Evolutionary conservation across 2,329 filamentous ascomycete species (phyloP).

Genomic region (Scorias spongiosa): DNA sequence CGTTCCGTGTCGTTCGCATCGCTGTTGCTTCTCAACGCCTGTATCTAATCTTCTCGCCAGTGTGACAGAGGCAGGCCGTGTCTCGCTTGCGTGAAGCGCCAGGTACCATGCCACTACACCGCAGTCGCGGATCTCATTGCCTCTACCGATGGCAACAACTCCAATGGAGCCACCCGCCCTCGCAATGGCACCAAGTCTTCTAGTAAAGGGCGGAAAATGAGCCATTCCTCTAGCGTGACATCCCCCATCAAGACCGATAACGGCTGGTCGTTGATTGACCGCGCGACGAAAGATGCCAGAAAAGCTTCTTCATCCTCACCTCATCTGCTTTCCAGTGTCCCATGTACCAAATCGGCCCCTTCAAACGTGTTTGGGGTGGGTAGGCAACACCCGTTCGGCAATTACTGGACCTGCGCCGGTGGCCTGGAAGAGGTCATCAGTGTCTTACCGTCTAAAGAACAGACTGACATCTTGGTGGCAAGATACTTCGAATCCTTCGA

Average conservation of each 20-base stretch:
- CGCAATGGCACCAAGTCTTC: constrained; percentile 20
- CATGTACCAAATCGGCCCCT: constrained; percentile 53
- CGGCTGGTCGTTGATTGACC: constrained; percentile 14
- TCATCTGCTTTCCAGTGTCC: constrained; percentile 53
- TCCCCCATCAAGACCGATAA: constrained; percentile 14
- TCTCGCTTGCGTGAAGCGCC: constrained; percentile 53
- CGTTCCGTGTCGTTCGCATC: constrained; percentile 12
- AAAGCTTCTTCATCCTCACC: constrained; percentile 26
- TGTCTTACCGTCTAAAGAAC: constrained; percentile 59
- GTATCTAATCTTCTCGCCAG: constrained; percentile 24
- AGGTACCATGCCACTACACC: constrained; percentile 61
- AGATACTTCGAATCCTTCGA: constrained; percentile 50
- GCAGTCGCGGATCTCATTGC: constrained; percentile 58
- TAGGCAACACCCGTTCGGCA: constrained; percentile 63
- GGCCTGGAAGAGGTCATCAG: constrained; percentile 60
- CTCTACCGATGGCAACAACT: constrained; percentile 30
- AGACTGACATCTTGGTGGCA: constrained; percentile 52
- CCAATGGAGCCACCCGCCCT: constrained; percentile 7
- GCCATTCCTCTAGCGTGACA: constrained; percentile 8
- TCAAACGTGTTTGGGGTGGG: constrained; percentile 72
- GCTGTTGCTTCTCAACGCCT: constrained; percentile 1
- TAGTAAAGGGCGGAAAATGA: constrained; percentile 18
- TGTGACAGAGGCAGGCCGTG: constrained; percentile 58
- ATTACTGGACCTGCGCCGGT: constrained; percentile 71
- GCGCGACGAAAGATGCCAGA: constrained; percentile 6